phyloP scores from a whole-genome alignment of 441 rosid species.

The Syzygium malaccense region DNA sequence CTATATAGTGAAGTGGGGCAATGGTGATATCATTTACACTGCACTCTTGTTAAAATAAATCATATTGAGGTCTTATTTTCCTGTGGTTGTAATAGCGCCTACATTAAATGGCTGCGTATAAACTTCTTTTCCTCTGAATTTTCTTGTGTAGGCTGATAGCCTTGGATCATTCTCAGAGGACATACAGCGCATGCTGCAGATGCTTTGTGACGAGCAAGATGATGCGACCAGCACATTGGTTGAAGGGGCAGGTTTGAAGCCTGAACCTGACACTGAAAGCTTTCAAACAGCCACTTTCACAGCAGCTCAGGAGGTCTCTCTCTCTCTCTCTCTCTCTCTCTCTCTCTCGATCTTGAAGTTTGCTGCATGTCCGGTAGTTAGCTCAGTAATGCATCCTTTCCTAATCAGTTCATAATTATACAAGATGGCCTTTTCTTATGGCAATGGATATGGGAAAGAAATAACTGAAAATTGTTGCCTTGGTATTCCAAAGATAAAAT shows the following conservation, averaged over 20 bases:
- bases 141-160: constrained; percentile 38
- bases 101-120: not conserved
- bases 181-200: constrained; percentile 33
- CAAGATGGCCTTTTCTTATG: not conserved
- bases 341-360: not conserved
- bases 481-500: not conserved
- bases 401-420: not conserved
- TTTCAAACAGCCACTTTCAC: constrained; percentile 21
- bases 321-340: not conserved
- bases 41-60: not conserved
- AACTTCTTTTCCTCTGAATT: not conserved
- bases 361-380: not conserved
- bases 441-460: not conserved
- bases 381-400: not conserved
- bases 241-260: constrained; percentile 26
- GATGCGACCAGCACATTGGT: constrained; percentile 54
- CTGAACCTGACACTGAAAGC: constrained; percentile 28
- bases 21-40: not conserved
- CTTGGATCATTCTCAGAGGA: constrained; percentile 41
- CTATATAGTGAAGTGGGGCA: not conserved
- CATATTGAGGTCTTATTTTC: not conserved
- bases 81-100: not conserved
- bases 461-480: not conserved
- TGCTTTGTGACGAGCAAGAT: constrained; percentile 39
- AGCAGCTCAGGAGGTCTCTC: constrained; percentile 63